Evolutionary conservation across 2,329 filamentous ascomycete genomes (phyloP), one percentile per base, ranked within the genome.

Genomic region (Cytospora mali): DNA sequence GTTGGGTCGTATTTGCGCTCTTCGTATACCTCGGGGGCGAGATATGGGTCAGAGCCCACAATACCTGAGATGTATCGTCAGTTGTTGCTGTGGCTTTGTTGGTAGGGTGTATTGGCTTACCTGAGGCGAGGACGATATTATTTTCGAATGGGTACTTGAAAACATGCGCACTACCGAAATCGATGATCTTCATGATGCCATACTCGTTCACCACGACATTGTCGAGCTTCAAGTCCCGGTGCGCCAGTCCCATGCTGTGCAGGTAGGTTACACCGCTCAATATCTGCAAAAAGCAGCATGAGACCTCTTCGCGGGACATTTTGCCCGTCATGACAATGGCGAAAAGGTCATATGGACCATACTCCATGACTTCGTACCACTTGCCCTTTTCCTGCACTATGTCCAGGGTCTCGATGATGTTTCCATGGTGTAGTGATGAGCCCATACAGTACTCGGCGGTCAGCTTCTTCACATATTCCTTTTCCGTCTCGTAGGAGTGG

Each of bases 331-430:
- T 99, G 68, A 99, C 95, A 67, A 96, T 97, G 14, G 95, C 95
- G 74, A 99, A 99, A 31, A 99, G 83, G 74, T 99, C 95, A 72
- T 83, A 99, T 0, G 95, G 95, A 13, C 93, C 95, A 72, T 96
- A 99, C 73, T 99, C 95, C 95, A 99, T 99, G 49, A 99, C 95
- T 72, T 98, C 94, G 71, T 93, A 99, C 92, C 95, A 99, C 67
- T 90, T 93, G 56, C 87, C 88, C 75, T 94, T 95, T 77, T 99
- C 95, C 68, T 96, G 91, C 13, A 99, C 87, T 66, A 99, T 96
- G 75, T 99, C 95, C 68, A 99, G 84, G 1, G 95, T 98, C 75
- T 99, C 95, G 70, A 99, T 98, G 69, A 99, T 93, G 74, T 99
- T 99, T 70, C 95, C 94, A 71, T 99, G 95, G 71, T 98, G 95